Base-by-base conservation (phyloP, 2,329 filamentous ascomycete genomes). In the Aspergillus oerlinghausenensis region DNA sequence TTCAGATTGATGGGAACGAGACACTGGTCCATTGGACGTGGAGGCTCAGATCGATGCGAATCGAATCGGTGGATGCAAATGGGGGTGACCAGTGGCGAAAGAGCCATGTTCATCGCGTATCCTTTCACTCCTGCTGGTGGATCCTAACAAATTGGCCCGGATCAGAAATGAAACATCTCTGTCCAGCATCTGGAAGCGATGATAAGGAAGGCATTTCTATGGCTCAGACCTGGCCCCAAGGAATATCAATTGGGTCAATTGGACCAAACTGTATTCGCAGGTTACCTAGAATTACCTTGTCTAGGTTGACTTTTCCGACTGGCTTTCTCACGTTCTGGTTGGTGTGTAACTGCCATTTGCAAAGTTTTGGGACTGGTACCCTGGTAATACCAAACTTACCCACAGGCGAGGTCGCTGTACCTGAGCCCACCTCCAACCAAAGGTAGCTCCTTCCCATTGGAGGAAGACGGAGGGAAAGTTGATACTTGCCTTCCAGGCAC, bases 31-130 rank as follows among this genome's bases (percentile, higher is more conserved):
- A 45, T 23, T 23, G 42, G 42, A 14, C 7, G 42, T 45, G 42
- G 42, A 45, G 49, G n/a, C 28, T 50, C 50, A 45, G 54, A 50
- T 49, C 48, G 26, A 50, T 52, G 42, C 23, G 45, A 42, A 49
- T 32, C 45, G 50, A 43, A 28, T 25, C 23, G 14, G 40, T 10
- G 43, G 47, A 51, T 43, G 45, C 21, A 45, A 28, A 28, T 48
- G 28, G 40, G 49, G 17, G 38, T 17, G 32, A 25, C 40, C 54
- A 51, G 55, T 61, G 57, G 55, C 52, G 47, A 54, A 59, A 61
- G 54, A 54, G 45, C 49, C 49, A 55, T 52, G 60, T 48, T 49
- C 60, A 61, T 64, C 62, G 59, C 60, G 60, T 61, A 60, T 61
- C 55, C 58, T 45, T 51, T 38, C 14, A 56, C 57, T 42, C 49